These are phyloP conservation scores for Nyssa sinensis DNA, from an alignment of 148 eudicot species.

Conservation along the genomic window DNA sequence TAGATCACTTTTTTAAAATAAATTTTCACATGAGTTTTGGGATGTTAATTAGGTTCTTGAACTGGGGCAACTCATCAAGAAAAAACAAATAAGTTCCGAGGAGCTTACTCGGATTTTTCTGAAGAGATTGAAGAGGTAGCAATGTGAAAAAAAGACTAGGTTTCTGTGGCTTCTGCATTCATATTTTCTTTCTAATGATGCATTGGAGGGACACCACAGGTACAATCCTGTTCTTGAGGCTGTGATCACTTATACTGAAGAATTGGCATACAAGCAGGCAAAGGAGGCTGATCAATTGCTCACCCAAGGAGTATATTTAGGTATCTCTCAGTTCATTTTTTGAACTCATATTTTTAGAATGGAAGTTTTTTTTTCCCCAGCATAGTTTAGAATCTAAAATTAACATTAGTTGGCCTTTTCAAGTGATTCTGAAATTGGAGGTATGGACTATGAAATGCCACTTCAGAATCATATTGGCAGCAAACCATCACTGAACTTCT, in stretches of 20 bases:
- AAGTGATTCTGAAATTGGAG: background rate
- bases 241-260: conserved; percentile 81
- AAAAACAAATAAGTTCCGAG: conserved; percentile 66
- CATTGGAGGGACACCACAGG: conserved; percentile 28
- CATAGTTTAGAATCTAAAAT: too few relatives aligned
- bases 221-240: conserved; percentile 76
- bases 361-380: too few relatives aligned
- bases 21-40: background rate
- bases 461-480: too few relatives aligned
- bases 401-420: background rate
- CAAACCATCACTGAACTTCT: background rate
- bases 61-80: conserved; percentile 75
- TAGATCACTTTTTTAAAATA: background rate
- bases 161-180: background rate
- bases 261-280: conserved; percentile 83
- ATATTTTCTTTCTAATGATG: background rate
- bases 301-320: conserved; percentile 59
- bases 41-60: conserved; percentile 61
- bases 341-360: background rate
- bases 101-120: conserved; percentile 78
- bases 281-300: conserved; percentile 72
- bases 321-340: conserved; percentile 25
- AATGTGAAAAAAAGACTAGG: background rate
- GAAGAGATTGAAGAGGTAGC: conserved; percentile 72
- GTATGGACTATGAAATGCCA: too few relatives aligned